Conservation (phyloP, 768 basidiomycete species). For the Suillus variegatus region DNA sequence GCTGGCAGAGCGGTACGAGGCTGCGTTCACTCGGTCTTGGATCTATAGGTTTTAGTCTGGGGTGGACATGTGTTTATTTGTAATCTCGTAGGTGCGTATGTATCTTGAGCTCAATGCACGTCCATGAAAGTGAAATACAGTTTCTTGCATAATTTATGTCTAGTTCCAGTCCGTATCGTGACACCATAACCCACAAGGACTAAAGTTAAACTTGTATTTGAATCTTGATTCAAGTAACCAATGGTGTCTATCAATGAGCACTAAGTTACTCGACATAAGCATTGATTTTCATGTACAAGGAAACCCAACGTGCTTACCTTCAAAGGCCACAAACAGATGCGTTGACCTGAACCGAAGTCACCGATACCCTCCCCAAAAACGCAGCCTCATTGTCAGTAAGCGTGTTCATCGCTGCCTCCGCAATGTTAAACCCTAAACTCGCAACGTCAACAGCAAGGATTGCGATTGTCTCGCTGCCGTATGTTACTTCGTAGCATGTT, state of each 20-base stretch:
- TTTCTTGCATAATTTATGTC: not conserved
- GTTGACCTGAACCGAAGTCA: slow-evolving; percentile 43
- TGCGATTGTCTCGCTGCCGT: slow-evolving; percentile 18
- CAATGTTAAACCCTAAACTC: slow-evolving; percentile 45
- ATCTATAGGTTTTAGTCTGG: slow-evolving; percentile 44
- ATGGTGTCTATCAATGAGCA: not conserved
- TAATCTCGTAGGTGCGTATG: not conserved
- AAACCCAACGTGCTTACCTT: not conserved
- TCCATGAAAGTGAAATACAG: not conserved
- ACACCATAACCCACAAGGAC: not conserved
- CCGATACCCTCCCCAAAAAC: slow-evolving; percentile 48
- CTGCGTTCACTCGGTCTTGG: slow-evolving; percentile 46
- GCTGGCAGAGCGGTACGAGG: slow-evolving; percentile 49
- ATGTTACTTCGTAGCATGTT: slow-evolving; percentile 34
- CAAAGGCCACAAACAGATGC: slow-evolving; percentile 48
- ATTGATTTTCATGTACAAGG: not conserved
- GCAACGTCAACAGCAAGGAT: slow-evolving; percentile 32
- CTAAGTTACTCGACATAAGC: not conserved
- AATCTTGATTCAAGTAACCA: not conserved
- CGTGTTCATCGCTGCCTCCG: slow-evolving; percentile 53
- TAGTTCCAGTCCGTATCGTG: not conserved
- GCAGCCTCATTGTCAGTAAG: slow-evolving; percentile 50
- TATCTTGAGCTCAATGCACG: not conserved
- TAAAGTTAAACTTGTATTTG: too few relatives aligned
- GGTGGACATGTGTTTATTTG: not conserved